phyloP scores from a whole-genome alignment of 495 filamentous ascomycete genomes.

The Neurospora sp. region DNA sequence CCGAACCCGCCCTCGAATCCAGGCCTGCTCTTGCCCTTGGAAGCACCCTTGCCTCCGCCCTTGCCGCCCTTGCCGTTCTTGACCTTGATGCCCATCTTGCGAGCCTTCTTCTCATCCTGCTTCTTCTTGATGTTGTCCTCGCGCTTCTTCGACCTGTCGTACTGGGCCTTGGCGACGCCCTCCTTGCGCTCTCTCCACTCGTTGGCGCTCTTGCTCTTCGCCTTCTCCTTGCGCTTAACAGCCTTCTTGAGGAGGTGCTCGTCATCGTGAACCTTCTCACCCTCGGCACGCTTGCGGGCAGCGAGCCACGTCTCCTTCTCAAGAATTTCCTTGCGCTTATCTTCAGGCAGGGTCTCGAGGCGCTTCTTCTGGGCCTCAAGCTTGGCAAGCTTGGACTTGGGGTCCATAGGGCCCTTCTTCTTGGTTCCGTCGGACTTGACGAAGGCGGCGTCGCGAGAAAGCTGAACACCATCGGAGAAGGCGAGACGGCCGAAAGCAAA shows the following conservation, averaged over 20 bases:
- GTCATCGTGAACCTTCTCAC: slow-evolving; percentile 85
- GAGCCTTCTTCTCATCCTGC: slow-evolving; percentile 53
- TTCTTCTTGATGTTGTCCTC: slow-evolving; percentile 82
- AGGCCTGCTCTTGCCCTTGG: slow-evolving; percentile 52
- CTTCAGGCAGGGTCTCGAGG: slow-evolving; percentile 56
- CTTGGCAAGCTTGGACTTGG: slow-evolving; percentile 61
- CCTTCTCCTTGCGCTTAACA: slow-evolving; percentile 80
- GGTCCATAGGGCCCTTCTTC: slow-evolving; percentile 68
- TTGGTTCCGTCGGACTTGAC: slow-evolving; percentile 43
- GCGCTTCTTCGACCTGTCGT: slow-evolving; percentile 73
- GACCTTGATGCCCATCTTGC: slow-evolving; percentile 50
- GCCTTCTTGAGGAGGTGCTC: slow-evolving; percentile 87
- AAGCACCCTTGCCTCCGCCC: slow-evolving; percentile 39
- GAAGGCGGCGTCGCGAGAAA: slow-evolving; percentile 55
- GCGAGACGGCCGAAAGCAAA: slow-evolving; percentile 81
- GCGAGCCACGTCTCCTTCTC: slow-evolving; percentile 94
- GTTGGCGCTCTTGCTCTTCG: slow-evolving; percentile 79
- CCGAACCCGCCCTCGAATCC: slow-evolving; percentile 94
- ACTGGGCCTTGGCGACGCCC: slow-evolving; percentile 63
- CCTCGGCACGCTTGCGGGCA: slow-evolving; percentile 77
- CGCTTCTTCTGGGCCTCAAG: slow-evolving; percentile 62
- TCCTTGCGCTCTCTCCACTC: slow-evolving; percentile 82
- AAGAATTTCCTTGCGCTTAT: slow-evolving; percentile 72
- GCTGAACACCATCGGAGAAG: slow-evolving; percentile 73
- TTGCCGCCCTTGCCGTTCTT: slow-evolving; percentile 44